Percentiles rank a stretch among this genome's conserved stretches.
Evolutionary conservation across 108 stramenopile species (phyloP).

Genomic region (Conticribra weissflogii): DNA sequence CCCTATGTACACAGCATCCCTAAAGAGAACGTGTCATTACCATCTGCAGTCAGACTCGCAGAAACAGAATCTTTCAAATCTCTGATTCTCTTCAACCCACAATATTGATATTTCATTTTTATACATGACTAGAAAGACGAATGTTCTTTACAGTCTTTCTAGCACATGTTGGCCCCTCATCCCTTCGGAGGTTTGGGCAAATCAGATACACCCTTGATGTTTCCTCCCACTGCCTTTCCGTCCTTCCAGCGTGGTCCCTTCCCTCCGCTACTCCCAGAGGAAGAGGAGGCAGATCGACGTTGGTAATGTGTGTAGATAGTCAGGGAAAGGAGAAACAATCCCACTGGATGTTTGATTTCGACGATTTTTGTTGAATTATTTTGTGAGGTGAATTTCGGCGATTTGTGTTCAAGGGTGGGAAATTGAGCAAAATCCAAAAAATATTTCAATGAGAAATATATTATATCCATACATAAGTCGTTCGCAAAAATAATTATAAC

Average conservation of each 20-base stretch:
- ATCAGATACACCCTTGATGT: constrained; percentile 52
- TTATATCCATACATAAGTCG: too few species aligned
- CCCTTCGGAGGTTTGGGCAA: constrained; percentile 44
- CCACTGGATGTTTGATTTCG: background rate
- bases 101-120: background rate
- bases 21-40: constrained; percentile 29
- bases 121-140: background rate
- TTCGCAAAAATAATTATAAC: too few species aligned
- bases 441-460: too few species aligned
- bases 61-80: constrained; percentile 9
- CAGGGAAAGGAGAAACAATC: constrained; percentile 34
- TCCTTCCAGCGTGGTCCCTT: constrained; percentile 38
- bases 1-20: background rate
- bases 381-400: background rate
- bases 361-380: background rate
- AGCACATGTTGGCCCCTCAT: constrained; percentile 56
- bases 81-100: too few species aligned
- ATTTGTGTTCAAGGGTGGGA: background rate
- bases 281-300: constrained; percentile 22
- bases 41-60: constrained; percentile 7
- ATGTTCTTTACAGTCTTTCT: constrained; percentile 34
- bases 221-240: constrained; percentile 44
- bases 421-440: too few species aligned
- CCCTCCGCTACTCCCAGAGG: constrained; percentile 22
- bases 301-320: constrained; percentile 38